Base-by-base conservation (phyloP, 2,329 filamentous ascomycete species). In the Aspergillus novofumigatus region DNA sequence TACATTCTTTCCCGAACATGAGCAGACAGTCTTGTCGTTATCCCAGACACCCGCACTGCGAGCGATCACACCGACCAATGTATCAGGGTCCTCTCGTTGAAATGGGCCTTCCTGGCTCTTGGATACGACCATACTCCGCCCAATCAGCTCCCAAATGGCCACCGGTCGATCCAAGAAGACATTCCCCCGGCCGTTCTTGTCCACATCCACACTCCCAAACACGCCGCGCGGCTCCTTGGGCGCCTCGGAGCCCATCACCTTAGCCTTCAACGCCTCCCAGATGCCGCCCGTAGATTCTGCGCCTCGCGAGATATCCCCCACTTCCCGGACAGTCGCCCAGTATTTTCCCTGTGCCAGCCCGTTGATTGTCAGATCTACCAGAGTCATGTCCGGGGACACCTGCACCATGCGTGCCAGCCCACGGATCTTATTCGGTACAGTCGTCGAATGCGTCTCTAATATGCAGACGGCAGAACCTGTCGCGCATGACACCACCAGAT, bases 31-130 rank as follows among this genome's bases (percentile, higher is more conserved):
- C 83, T 97, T 99, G 72, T 97, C 91, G 68, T 99, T 96, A 74
- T 97, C 93, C 94, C 94, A 99, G 60, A 96, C 89, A n/a, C 94
- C 94, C 17, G 94, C 93, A 74, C 92, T 97, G 70, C 94, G 83
- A 51, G 94, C 94, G 76, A 99, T 91, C 52, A 99, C 92, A 8
- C 94, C 94, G 2, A 96, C 90, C 52, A 97, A 80, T 21, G 92
- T 96, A 72, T 95, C 86, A 55, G 86, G 82, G 70, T 96, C 90
- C 65, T 96, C 92, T 66, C 81, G 81, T 65, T 87, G 77, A 69
- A 83, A 81, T 55, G 79, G 80, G 1, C 79, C 81, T 41, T 86
- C 83, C 57, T 79, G 78, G 64, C 86, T 83, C 73, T 86, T 86
- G 48, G 91, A 89, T 51, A 97, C 86, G 49, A 96, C 89, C 80